A percentile compares a stretch with the other conserved stretches of the same genome.
These are phyloP conservation scores for Verticillium zaregamsianum DNA, from an alignment of 2,329 filamentous ascomycete species.

Conservation along the genomic window DNA sequence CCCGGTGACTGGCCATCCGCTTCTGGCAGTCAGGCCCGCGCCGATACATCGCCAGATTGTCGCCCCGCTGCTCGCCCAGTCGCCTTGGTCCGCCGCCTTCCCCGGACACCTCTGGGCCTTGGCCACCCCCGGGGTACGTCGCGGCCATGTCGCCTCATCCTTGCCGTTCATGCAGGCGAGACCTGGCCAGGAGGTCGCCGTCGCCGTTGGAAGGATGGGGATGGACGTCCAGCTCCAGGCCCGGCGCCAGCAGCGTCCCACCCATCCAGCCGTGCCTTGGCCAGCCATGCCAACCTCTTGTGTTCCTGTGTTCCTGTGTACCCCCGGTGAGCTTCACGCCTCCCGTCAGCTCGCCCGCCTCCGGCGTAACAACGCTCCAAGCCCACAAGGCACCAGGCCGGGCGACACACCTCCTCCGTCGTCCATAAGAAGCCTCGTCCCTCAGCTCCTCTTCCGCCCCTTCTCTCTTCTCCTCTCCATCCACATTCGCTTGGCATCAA, in stretches of 20 bases:
- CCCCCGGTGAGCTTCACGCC: background rate
- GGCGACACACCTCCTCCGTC: background rate
- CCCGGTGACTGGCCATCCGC: background rate
- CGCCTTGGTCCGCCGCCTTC: background rate
- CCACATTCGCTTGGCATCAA: conserved; percentile 5
- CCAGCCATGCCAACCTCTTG: no score
- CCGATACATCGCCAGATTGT: background rate
- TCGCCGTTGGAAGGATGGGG: background rate
- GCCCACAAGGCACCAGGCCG: background rate
- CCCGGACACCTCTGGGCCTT: background rate
- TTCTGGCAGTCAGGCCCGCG: background rate
- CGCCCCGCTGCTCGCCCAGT: background rate
- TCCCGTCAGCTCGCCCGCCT: background rate
- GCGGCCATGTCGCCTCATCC: background rate
- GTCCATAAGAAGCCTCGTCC: conserved; percentile 10
- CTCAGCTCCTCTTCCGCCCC: background rate
- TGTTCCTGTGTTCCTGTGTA: background rate
- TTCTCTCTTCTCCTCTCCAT: background rate
- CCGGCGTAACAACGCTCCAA: background rate
- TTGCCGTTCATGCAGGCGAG: background rate
- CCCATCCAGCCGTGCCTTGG: background rate
- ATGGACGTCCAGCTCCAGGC: background rate
- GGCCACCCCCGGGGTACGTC: background rate
- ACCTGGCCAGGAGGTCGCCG: background rate
- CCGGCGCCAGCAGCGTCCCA: background rate